Base-by-base conservation (phyloP, 192 early-diverging fungal genomes). In the Phlyctochytrium arcticum region DNA sequence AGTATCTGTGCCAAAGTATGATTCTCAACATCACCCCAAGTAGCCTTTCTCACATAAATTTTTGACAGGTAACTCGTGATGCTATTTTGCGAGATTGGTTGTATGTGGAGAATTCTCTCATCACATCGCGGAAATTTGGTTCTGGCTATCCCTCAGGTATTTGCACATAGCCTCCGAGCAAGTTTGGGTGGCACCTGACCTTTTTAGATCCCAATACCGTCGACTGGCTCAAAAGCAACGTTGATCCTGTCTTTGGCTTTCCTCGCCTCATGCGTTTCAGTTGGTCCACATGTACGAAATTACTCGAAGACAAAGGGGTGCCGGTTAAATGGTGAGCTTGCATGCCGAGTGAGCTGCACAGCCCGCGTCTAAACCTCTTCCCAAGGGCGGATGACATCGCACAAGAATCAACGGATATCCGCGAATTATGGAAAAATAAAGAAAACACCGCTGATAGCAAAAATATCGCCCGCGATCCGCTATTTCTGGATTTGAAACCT, bases 1-100 rank as follows among this genome's bases (percentile, higher is more conserved):
- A 90, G 88, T 80, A 95, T 99, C 36, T 92, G 87, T 69, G 97
- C 97, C 26, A 99, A 99, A 74, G 90, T 90, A 21, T n/a, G n/a
- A n/a, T n/a, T n/a, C n/a, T n/a, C n/a, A n/a, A n/a, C n/a, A n/a
- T n/a, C n/a, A n/a, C n/a, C n/a, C n/a, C n/a, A n/a, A n/a, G n/a
- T n/a, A n/a, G n/a, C n/a, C n/a, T n/a, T n/a, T n/a, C n/a, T n/a
- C n/a, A n/a, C n/a, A n/a, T n/a, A n/a, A n/a, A n/a, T n/a, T n/a
- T n/a, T n/a, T n/a, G n/a, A 15, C 30, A 67, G 75, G 89, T 90
- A 6, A 89, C 88, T 23, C 76, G 89, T n/a, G 92, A 90, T 72
- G 75, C 75, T 36, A 70, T 85, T 6, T 48, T 92, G 37, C 66
- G 79, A 48, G 69, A 84, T 42, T 91, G 88, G 88, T 48, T 64